Conservation (phyloP, 345 rosid species). For the Jatropha curcas region DNA sequence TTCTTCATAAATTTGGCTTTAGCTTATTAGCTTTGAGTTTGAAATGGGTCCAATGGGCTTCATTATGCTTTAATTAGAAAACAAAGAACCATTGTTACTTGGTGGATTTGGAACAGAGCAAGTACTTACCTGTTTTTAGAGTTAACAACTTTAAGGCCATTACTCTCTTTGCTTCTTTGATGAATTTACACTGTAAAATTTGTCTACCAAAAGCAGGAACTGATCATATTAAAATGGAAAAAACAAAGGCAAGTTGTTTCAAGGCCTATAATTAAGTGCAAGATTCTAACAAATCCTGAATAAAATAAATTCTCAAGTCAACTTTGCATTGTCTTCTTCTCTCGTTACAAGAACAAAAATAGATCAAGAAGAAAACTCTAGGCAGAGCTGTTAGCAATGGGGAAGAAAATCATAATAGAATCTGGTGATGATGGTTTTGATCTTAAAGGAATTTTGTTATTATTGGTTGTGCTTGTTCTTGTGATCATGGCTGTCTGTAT, state of each 20-base stretch:
- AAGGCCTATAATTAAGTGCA: too few species aligned
- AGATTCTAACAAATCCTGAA: background rate
- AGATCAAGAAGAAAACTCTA: slow-evolving; percentile 8
- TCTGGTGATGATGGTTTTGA: background rate
- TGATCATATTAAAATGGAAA: too few species aligned
- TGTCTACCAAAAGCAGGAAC: too few species aligned
- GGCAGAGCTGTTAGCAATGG: slow-evolving; percentile 30
- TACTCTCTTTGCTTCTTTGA: background rate
- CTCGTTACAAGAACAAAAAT: background rate
- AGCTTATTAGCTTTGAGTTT: too few species aligned
- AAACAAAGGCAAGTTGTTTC: background rate
- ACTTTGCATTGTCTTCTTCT: slow-evolving; percentile 1
- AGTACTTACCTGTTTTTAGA: too few species aligned
- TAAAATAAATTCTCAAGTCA: background rate
- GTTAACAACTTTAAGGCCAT: too few species aligned
- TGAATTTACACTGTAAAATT: background rate
- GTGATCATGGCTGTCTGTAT: slow-evolving; percentile 40
- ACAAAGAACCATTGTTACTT: too few species aligned
- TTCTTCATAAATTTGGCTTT: too few species aligned
- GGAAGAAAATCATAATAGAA: slow-evolving; percentile 34
- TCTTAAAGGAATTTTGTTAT: too few species aligned
- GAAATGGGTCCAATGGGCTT: too few species aligned
- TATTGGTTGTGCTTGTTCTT: slow-evolving; percentile 13
- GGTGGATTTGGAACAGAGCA: too few species aligned
- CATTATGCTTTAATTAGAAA: too few species aligned